phyloP scores from a whole-genome alignment of 2,329 filamentous ascomycete species.

The Neocatenulostroma microsporum region DNA sequence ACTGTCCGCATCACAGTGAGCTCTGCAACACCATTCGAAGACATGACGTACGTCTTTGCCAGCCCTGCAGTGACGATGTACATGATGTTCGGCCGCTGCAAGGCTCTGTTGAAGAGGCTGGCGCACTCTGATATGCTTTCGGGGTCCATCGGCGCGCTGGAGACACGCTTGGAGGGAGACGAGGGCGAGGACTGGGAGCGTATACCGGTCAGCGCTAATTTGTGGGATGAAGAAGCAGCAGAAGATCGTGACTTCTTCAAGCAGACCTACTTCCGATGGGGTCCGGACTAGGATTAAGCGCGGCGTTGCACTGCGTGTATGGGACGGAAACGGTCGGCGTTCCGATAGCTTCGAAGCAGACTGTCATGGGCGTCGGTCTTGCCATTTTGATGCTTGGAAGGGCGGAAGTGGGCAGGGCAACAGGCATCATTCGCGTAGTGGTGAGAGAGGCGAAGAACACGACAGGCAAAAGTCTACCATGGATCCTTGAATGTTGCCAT shows the following conservation, averaged over 20 bases:
- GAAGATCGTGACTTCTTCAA: constrained; percentile 4
- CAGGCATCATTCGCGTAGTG: too few relatives aligned
- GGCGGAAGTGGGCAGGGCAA: too few relatives aligned
- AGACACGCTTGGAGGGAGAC: background rate
- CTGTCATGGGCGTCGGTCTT: too few relatives aligned
- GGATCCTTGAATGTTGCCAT: too few relatives aligned
- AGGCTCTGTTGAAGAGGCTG: background rate
- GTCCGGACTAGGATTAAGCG: too few relatives aligned
- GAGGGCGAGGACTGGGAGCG: background rate
- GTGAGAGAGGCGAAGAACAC: too few relatives aligned
- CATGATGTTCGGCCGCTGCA: background rate
- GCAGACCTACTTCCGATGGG: constrained; percentile 1
- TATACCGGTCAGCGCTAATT: background rate
- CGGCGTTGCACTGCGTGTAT: too few relatives aligned
- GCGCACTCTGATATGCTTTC: background rate
- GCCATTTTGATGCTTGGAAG: too few relatives aligned
- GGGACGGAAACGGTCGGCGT: too few relatives aligned
- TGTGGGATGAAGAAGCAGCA: constrained; percentile 7
- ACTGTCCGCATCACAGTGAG: constrained; percentile 1
- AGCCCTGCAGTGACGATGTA: background rate
- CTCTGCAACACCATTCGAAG: constrained; percentile 1
- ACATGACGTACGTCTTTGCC: constrained; percentile 3
- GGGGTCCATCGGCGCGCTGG: background rate
- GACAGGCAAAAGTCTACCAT: too few relatives aligned
- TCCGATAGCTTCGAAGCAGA: too few relatives aligned